These are phyloP conservation scores for Elsinoe necatrix DNA, from an alignment of 2,329 filamentous ascomycete genomes.

Conservation along the genomic window DNA sequence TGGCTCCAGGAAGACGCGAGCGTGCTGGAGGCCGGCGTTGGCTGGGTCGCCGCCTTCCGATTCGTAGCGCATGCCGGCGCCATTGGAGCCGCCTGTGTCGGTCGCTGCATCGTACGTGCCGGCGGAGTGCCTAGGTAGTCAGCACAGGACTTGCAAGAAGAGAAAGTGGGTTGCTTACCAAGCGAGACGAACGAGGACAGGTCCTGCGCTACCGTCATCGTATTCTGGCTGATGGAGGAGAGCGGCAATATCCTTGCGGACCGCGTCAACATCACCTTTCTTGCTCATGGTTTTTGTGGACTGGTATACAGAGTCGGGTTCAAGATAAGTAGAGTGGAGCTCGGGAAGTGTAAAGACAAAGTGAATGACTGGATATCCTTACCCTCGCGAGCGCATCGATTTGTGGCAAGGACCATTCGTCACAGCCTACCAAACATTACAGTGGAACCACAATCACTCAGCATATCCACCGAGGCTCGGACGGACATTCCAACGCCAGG, in stretches of 20 bases:
- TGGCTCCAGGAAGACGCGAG: constrained; percentile 55
- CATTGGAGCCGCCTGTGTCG: constrained; percentile 56
- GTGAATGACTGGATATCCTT: constrained; percentile 2
- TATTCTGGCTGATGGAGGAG: constrained; percentile 47
- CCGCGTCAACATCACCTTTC: constrained; percentile 21
- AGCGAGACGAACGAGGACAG: constrained; percentile 55
- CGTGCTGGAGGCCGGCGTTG: constrained; percentile 56
- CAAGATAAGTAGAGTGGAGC: not conserved
- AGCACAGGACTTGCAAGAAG: not conserved
- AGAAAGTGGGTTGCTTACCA: constrained; percentile 38
- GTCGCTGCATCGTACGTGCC: constrained; percentile 53
- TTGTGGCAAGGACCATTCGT: constrained; percentile 1
- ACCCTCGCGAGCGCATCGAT: not conserved
- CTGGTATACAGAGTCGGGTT: not conserved
- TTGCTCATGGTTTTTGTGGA: constrained; percentile 15
- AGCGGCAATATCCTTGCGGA: constrained; percentile 21
- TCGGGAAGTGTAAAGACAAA: constrained; percentile 4
- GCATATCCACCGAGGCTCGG: not conserved
- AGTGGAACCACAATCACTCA: constrained; percentile 5
- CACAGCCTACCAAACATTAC: not conserved
- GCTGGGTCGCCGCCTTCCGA: constrained; percentile 55
- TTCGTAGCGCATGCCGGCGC: constrained; percentile 59
- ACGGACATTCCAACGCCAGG: not conserved
- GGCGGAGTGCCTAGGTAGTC: constrained; percentile 46
- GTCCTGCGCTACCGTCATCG: constrained; percentile 57